A percentile compares a stretch with the other conserved stretches of the same genome.
Conservation (phyloP, 2,329 filamentous ascomycete genomes). For the Trichophyton equinum region DNA sequence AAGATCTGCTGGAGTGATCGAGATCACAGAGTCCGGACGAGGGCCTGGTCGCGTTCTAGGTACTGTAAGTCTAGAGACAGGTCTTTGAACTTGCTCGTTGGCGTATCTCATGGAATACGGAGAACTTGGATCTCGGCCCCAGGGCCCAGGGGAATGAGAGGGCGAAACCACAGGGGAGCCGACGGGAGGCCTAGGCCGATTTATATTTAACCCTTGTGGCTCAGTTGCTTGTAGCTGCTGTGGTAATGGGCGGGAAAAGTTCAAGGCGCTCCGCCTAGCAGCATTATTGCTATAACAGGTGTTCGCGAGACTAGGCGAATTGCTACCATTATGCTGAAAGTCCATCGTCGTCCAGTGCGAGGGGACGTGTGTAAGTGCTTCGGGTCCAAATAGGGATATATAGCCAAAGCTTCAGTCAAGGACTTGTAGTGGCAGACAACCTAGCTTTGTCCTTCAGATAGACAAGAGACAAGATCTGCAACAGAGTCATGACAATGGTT, state of each 20-base stretch:
- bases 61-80: background rate
- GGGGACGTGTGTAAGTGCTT: background rate
- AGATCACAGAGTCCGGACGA: background rate
- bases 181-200: background rate
- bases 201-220: background rate
- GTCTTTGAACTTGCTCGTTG: background rate
- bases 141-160: background rate
- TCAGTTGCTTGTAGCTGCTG: background rate
- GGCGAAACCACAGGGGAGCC: background rate
- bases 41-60: background rate
- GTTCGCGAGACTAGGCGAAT: background rate
- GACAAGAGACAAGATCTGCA: background rate
- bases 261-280: background rate
- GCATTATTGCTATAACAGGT: background rate
- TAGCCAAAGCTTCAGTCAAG: background rate
- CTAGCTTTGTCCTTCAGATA: background rate
- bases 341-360: background rate
- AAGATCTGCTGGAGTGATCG: slow-evolving; percentile 9
- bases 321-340: background rate
- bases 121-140: background rate
- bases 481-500: background rate
- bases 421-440: background rate
- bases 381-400: background rate
- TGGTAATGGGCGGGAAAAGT: background rate
- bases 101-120: background rate